Conservation (phyloP, 805 yeast genomes). For the Saccharomycopsis sp. region DNA sequence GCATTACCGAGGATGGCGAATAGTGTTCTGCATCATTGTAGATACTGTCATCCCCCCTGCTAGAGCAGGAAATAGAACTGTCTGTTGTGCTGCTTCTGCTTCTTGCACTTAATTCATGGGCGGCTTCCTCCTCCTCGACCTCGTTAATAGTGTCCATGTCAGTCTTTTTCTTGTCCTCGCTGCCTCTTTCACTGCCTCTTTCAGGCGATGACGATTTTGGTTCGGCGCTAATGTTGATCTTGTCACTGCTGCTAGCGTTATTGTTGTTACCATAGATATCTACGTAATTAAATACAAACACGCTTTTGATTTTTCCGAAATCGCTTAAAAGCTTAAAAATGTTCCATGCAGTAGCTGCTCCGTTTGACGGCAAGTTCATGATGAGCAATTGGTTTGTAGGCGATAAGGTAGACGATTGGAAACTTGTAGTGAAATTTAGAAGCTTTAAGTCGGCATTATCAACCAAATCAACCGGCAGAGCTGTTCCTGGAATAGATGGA, state of each 20-base stretch:
- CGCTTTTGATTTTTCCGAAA: slow-evolving; percentile 56
- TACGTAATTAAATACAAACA: slow-evolving; percentile 46
- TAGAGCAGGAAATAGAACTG: not conserved
- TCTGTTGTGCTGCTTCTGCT: not conserved
- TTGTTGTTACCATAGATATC: not conserved
- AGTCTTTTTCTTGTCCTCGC: not conserved
- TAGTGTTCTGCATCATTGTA: too few species aligned
- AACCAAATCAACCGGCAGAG: slow-evolving; percentile 26
- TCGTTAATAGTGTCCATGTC: slow-evolving; percentile 10
- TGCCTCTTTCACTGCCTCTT: not conserved
- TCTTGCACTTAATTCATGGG: not conserved
- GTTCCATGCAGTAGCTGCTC: slow-evolving; percentile 52
- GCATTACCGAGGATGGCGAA: too few species aligned
- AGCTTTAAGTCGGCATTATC: slow-evolving; percentile 59
- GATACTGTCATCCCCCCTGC: slow-evolving; percentile 19
- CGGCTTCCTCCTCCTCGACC: slow-evolving; percentile 6
- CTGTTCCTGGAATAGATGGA: not conserved
- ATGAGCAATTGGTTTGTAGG: slow-evolving; percentile 75
- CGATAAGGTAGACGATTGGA: slow-evolving; percentile 60
- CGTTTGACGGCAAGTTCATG: slow-evolving; percentile 67
- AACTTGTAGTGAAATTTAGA: slow-evolving; percentile 60
- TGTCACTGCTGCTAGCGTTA: not conserved
- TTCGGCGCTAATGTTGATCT: too few species aligned
- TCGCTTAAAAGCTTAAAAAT: slow-evolving; percentile 44
- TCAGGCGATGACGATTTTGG: not conserved